A percentile compares a stretch with the other conserved stretches of the same genome.
Conservation (phyloP, 2,329 filamentous ascomycete species). For the Trichoderma sp. region DNA sequence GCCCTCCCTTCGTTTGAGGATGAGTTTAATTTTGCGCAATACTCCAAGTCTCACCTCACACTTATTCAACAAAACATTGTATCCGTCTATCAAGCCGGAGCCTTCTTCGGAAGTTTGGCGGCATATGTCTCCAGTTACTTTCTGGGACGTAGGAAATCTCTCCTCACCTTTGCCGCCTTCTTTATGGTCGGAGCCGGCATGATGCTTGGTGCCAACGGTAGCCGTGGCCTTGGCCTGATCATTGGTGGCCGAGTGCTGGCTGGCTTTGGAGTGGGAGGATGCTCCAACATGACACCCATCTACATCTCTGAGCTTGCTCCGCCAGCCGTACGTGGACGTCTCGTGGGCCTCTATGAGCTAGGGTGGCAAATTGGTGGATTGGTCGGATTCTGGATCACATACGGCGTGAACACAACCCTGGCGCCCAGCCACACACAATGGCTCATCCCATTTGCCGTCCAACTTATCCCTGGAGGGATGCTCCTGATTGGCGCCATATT, state of each 20-base stretch:
- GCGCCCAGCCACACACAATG: constrained; percentile 1
- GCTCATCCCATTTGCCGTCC: constrained; percentile 11
- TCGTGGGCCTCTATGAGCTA: constrained; percentile 5
- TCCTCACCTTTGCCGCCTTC: background rate
- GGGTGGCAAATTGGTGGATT: constrained; percentile 14
- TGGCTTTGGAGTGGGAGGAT: constrained; percentile 7
- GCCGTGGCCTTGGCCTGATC: constrained; percentile 6
- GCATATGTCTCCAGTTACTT: constrained; percentile 14
- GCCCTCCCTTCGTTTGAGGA: constrained; percentile 12
- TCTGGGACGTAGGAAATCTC: constrained; percentile 7
- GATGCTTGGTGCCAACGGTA: constrained; percentile 9
- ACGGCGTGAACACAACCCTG: constrained; percentile 10
- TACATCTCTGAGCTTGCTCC: constrained; percentile 17
- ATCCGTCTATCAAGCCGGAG: constrained; percentile 9
- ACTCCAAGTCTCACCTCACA: background rate
- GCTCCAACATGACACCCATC: constrained; percentile 13
- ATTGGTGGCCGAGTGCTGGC: constrained; percentile 8
- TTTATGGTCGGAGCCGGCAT: constrained; percentile 13
- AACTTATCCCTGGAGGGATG: constrained; percentile 7
- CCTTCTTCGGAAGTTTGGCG: constrained; percentile 8
- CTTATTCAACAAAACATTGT: constrained; percentile 10
- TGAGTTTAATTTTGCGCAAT: constrained; percentile 12
- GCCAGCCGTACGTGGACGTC: constrained; percentile 11
- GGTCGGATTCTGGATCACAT: constrained; percentile 14
- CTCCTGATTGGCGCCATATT: constrained; percentile 3